A percentile compares a stretch with the other conserved stretches of the same genome.
These are phyloP conservation scores for Lagenidium sp. DNA, from an alignment of 352 stramenopile species.

Conservation along the genomic window DNA sequence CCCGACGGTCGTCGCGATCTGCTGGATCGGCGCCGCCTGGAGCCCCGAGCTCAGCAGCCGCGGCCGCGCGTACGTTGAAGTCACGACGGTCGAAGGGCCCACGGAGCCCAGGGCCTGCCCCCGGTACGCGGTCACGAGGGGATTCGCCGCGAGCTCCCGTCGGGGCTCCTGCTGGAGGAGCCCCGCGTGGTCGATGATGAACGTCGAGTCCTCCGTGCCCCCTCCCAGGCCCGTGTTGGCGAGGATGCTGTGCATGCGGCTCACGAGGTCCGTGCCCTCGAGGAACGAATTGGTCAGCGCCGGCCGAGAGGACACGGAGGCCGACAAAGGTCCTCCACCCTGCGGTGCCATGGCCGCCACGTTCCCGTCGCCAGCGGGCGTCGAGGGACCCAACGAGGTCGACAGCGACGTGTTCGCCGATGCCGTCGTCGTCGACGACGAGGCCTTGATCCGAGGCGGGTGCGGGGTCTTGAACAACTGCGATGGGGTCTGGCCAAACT, in stretches of 20 bases:
- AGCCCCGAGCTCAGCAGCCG: conserved; percentile 23
- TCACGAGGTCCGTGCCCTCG: conserved; percentile 54
- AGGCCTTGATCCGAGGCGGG: conserved; percentile 21
- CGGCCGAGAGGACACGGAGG: too few relatives aligned
- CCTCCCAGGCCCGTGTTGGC: conserved; percentile 22
- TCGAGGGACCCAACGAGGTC: neutral
- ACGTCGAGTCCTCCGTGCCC: conserved; percentile 13
- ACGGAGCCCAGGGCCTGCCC: too few relatives aligned
- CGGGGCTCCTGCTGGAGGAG: conserved; percentile 42
- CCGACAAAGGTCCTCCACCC: conserved; percentile 1
- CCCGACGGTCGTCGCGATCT: conserved; percentile 34
- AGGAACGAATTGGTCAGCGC: conserved; percentile 53
- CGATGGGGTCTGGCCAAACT: conserved; percentile 97
- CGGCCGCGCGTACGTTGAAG: conserved; percentile 4
- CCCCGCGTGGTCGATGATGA: conserved; percentile 36
- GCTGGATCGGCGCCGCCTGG: conserved; percentile 22
- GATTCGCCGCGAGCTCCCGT: conserved; percentile 33
- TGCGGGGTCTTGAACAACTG: conserved; percentile 88
- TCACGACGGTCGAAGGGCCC: neutral
- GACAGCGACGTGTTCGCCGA: neutral
- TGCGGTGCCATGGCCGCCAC: conserved; percentile 2
- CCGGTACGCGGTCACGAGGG: conserved; percentile 32
- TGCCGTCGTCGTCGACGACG: neutral
- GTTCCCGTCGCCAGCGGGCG: neutral
- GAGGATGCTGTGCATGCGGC: conserved; percentile 62